Evolutionary conservation across 1,284 basidiomycete species (phyloP), one percentile per base, ranked within the genome.

Genomic region (Wallemia hederae): DNA sequence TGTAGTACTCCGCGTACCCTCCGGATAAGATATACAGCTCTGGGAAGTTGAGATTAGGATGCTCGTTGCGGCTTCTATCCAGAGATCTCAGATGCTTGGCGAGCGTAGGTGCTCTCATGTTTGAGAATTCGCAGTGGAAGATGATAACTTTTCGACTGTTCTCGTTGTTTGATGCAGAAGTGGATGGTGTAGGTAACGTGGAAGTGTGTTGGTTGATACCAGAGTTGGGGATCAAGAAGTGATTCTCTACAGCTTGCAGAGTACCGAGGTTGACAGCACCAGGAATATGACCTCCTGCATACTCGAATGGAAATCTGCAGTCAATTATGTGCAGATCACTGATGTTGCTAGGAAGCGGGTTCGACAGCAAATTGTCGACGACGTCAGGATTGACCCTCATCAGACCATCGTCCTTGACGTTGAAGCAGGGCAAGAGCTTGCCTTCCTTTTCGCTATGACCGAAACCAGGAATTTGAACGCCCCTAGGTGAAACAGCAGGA

Each of bases 41-140:
- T 0, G 92, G 92, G 69, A 90, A 99, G 72, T 89, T 96, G 73
- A 85, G 73, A 0, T 81, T 78, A 59, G 94, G 82, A 69, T 99
- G 92, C 67, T 81, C 83, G 39, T 85, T 83, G 62, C 94, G 83
- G 26, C 61, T 14, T 31, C 55, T 59, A 28, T 58, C 68, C 63
- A 55, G 58, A 49, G 2, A 60, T 59, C 22, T 61, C 56, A n/a
- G 19, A 49, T 59, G 59, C 24, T 19, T 31, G 28, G n/a, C 24
- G 14, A 58, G 19, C 11, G 90, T 91, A 1, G 92, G 92, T 1
- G 90, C 94, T 59, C 92, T 79, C 72, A 94, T 94, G 39, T 79
- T 82, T 67, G 86, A 91, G 69, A 96, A 97, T 73, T 99, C 92
- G 76, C 92, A 98, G 71, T 99, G 92, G 75, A 99, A 97, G 62